These are phyloP conservation scores for Tagetes patula DNA, from an alignment of 129 eudicot genomes.

Conservation along the genomic window DNA sequence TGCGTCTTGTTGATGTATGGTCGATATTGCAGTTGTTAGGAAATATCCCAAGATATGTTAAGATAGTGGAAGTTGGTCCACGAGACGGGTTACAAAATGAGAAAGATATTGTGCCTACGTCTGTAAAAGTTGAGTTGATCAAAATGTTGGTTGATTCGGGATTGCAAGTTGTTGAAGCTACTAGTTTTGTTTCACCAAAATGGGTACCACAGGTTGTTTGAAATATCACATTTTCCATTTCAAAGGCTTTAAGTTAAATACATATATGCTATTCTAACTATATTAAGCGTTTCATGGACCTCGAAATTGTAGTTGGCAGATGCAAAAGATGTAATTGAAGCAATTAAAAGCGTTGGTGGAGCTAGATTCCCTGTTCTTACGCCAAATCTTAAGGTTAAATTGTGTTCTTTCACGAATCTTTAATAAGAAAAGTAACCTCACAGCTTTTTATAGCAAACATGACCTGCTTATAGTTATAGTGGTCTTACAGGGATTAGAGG, in stretches of 20 bases:
- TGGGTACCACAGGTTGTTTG: conserved; percentile 90
- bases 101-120: conserved; percentile 73
- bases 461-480: not conserved
- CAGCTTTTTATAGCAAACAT: not conserved
- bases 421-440: not conserved
- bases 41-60: conserved; percentile 58
- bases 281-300: not conserved
- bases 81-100: conserved; percentile 91
- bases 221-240: not conserved
- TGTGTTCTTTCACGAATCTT: not conserved
- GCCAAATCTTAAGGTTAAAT: conserved; percentile 80
- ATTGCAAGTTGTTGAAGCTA: conserved; percentile 82
- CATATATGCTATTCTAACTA: not conserved
- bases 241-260: not conserved
- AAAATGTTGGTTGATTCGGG: conserved; percentile 83
- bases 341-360: conserved; percentile 47
- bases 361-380: conserved; percentile 77
- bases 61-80: conserved; percentile 95
- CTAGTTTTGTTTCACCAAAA: conserved; percentile 94
- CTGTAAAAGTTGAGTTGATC: conserved; percentile 74
- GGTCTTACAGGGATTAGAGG: conserved; percentile 75
- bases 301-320: conserved; percentile 65
- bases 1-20: not conserved
- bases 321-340: conserved; percentile 81
- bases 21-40: conserved; percentile 48